Base-by-base conservation (phyloP, 2,329 filamentous ascomycete genomes). In the Cercospora janseana region DNA sequence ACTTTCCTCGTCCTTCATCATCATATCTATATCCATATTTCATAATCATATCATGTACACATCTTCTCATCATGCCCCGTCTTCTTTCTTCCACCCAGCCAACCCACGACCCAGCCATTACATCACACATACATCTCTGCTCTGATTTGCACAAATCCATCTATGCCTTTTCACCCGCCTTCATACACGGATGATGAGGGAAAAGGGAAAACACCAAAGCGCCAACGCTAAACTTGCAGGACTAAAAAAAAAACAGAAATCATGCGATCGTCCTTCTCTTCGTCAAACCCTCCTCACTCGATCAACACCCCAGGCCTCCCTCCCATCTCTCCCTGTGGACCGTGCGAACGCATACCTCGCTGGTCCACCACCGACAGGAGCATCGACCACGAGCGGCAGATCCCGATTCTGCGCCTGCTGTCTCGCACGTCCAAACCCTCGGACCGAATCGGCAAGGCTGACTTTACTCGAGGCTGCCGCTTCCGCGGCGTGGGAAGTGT, bases 261-360 rank as follows among this genome's bases (percentile, higher is more conserved):
- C 12, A 38, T 10, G 7, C 23, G 6, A 2, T 37, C 34, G 13
- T n/a, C 34, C 18, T 13, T 20, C 13, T 37, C 34, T 2, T 20
- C 34, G 13, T 35, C 29, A 49, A 16, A 16, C 21, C 13, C 24
- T 20, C 35, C 56, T 46, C 5, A 81, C 69, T 12, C 79, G 75
- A 63, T 84, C 81, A 55, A 85, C 75, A 0, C 81, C 80, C 8
- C 82, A 66, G 63, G 79, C 79, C 57, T 82, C 79, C 49, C 73
- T 74, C 1, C 80, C 80, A 61, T 83, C 81, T 20, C 79, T 70
- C 0, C 80, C 81, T 2, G 75, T 67, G 55, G 78, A 80, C 13
- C 80, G 72, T 1, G 79, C 80, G 61, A 83, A 81, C 0, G 75
- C 79, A 58, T 81, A 85, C 43, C 69, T 69, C 6, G 73, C 23